These are phyloP conservation scores for Cordyceps javanica DNA, from an alignment of 2,329 filamentous ascomycete genomes.

Conservation along the genomic window DNA sequence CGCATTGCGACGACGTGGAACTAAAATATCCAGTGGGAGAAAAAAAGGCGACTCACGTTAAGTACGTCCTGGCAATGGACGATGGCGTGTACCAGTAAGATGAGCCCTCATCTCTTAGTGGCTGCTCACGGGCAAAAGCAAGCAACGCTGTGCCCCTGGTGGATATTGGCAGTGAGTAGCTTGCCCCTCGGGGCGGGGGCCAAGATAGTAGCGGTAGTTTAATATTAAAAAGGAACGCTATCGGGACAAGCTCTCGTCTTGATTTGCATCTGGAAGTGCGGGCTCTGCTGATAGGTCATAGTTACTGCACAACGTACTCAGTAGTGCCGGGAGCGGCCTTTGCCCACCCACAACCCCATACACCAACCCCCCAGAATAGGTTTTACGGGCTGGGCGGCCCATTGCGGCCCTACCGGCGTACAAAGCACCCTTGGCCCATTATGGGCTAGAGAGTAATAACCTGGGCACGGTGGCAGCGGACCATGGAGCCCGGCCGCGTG, in stretches of 20 bases:
- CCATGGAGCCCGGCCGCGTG: neutral
- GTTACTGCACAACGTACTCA: neutral
- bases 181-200: neutral
- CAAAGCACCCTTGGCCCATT: neutral
- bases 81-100: neutral
- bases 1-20: neutral
- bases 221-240: conserved; percentile 4
- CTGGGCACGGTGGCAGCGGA: neutral
- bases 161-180: neutral
- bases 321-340: neutral
- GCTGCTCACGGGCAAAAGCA: neutral
- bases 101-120: conserved; percentile 1
- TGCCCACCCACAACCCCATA: neutral
- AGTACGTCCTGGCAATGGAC: neutral
- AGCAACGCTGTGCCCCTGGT: neutral
- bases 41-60: neutral
- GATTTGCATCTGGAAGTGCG: neutral
- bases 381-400: neutral
- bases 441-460: neutral
- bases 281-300: neutral
- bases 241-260: neutral
- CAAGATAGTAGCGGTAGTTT: neutral
- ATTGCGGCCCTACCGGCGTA: neutral
- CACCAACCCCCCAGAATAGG: neutral
- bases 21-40: neutral